Evolutionary conservation across 805 yeast species (phyloP), one percentile per base, ranked within the genome.

Genomic region (Dipodascus albidus): DNA sequence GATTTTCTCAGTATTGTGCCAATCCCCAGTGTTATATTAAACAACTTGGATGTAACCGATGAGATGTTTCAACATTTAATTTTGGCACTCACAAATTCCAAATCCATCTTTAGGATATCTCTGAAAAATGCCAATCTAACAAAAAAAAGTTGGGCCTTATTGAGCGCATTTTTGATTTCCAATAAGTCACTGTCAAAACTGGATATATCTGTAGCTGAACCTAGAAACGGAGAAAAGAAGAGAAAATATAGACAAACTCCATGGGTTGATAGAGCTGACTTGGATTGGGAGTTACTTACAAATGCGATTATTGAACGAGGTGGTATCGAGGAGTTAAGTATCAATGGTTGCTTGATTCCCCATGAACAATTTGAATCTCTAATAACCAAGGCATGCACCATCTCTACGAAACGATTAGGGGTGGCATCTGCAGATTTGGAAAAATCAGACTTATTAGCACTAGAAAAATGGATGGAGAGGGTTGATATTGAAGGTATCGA

Each of bases 1-100:
- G 98, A 90, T 67, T 91, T 90, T 61, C 73, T 89, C 47, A 72
- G 96, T 44, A 82, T 89, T 54, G 93, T 91, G 0, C 96, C 96
- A 0, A 78, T 90, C 31, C 77, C 82, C 49, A 80, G 83, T 56
- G 69, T 91, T 2, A 75, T 85, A 0, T 74, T 91, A 54, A 97
- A 90, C 68, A 91, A 93, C 42, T 89, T 86, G 19, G 69, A 78
- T 3, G 68, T 91, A 52, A 77, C 90, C 1, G 74, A 78, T 20
- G 89, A 84, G 53, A 91, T 89, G 87, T 75, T 89, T 54, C 75
- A 81, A 59, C 79, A 84, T 22, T 66, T 91, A n/a, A 69, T 90
- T 31, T 72, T 85, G 24, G 82, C 96, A 0, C 68, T 91, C 63
- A 71, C 80, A 33, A 78, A 81, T 47, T 84, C 89, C 53, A 75